Base-by-base conservation (phyloP, 2,329 filamentous ascomycete species). In the Fusarium siculi region DNA sequence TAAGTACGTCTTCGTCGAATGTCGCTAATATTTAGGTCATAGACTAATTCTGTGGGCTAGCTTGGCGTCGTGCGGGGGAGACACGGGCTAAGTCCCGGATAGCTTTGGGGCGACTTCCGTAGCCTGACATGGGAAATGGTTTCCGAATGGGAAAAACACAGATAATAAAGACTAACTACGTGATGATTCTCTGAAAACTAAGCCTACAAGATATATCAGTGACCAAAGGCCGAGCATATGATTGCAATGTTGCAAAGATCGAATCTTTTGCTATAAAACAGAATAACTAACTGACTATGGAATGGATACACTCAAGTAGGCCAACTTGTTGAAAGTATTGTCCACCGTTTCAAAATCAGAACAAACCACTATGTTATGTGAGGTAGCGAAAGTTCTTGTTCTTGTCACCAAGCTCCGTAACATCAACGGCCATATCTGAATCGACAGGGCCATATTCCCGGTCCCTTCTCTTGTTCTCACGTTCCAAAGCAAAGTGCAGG, bases 301-400 rank as follows among this genome's bases (percentile, higher is more conserved):
- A 30, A 30, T 30, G 28, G 28, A 30, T 28, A 23, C 6, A 23
- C 4, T 16, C 2, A 21, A 8, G 19, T 2, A 28, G 7, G 7
- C 18, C 9, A 28, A 37, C n/a, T 30, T n/a, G n/a, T n/a, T n/a
- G n/a, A n/a, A n/a, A n/a, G n/a, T n/a, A n/a, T n/a, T n/a, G n/a
- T n/a, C n/a, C n/a, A n/a, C n/a, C n/a, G n/a, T n/a, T n/a, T n/a
- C n/a, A n/a, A n/a, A 9, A 30, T 0, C 28, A 30, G 28, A 30
- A 30, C 28, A 30, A 30, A 30, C 28, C 28, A 32, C 7, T 5
- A 12, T 21, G 0, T 7, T 44, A 39, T 5, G 63, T 66, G 19
- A 66, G 52, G 28, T 56, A 72, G 8, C 66, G 62, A 5, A 72
- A 72, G 37, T 70, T 67, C 4, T 44, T 50, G 47, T 72, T 54